Evolutionary conservation across 106 monocot genomes (phyloP), one percentile per base, ranked within the genome.

Genomic region (Posidonia australis): DNA sequence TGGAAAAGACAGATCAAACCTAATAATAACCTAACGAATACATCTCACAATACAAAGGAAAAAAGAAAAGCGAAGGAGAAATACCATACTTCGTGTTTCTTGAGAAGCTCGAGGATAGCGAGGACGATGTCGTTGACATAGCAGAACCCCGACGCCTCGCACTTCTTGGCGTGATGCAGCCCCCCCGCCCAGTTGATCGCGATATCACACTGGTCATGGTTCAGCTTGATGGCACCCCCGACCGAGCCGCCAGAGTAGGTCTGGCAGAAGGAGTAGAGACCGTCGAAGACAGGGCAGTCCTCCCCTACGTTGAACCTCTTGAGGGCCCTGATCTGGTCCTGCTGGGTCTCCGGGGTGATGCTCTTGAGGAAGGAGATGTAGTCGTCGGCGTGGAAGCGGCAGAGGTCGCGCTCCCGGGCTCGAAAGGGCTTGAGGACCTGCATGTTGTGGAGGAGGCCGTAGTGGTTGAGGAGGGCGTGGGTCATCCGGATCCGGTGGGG

Each of bases 401-500:
- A 66, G 21, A 73, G 73, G 17, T 73, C 73, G 30, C 73, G 49
- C 9, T 73, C 73, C 9, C 73, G 65, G 20, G 66, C 65, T 1
- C 66, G 73, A 55, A 65, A 73, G 58, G 73, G 73, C 31, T 58
- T 65, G 31, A 66, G 58, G 13, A 73, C 73, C 46, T 65, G 65
- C 73, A 73, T 73, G 13, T 66, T 19, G 32, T 46, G 66, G 20
- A 73, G 73, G 29, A 73, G 58, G 21, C 66, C 66, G 58, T 73
- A 73, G 32, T 73, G 55, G 46, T 44, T 18, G 26, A 73, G 66
- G 42, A 73, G 66, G 5, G 65, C 57, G 57, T 73, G 73, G 22
- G 73, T 73, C 73, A 73, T 73, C 55, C 73, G 73, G 31, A 73
- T 73, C 47, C 66, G 63, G 48, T 73, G 73, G 6, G 73, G 73